Percentiles rank a stretch among this genome's conserved stretches.
Evolutionary conservation across 306 rosid species (phyloP).

Genomic region (Cercis canadensis): DNA sequence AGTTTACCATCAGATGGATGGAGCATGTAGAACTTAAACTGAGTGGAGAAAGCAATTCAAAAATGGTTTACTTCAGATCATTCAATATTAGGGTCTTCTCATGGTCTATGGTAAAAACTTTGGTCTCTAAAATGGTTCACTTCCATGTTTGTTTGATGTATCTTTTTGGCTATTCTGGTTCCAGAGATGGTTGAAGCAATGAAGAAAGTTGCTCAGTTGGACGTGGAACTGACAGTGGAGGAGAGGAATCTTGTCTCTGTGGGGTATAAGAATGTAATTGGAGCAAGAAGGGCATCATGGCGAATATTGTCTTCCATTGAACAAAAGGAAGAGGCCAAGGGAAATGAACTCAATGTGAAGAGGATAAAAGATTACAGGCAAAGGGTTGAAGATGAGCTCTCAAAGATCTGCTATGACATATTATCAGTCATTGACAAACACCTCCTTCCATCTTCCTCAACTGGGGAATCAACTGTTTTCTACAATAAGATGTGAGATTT

Average conservation of each 20-base stretch:
- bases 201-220: conserved; percentile 48
- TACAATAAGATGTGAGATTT: conserved; percentile 36
- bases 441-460: conserved; percentile 50
- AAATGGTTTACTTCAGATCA: no score
- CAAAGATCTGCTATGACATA: conserved; percentile 49
- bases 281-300: conserved; percentile 58
- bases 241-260: conserved; percentile 49
- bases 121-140: neutral
- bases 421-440: conserved; percentile 48
- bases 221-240: conserved; percentile 55
- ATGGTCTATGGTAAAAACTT: neutral
- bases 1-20: neutral
- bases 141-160: neutral
- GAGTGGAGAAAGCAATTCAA: no score
- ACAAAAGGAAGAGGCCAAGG: conserved; percentile 51
- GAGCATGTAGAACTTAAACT: neutral
- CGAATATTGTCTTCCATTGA: conserved; percentile 54
- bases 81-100: neutral
- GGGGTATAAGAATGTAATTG: conserved; percentile 55
- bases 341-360: conserved; percentile 45
- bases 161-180: conserved; percentile 20
- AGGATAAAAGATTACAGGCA: conserved; percentile 47
- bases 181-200: conserved; percentile 57
- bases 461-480: conserved; percentile 50
- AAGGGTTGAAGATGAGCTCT: conserved; percentile 51